Evolutionary conservation across 805 yeast species (phyloP).

Genomic region (Scheffersomyces coipomensis): DNA sequence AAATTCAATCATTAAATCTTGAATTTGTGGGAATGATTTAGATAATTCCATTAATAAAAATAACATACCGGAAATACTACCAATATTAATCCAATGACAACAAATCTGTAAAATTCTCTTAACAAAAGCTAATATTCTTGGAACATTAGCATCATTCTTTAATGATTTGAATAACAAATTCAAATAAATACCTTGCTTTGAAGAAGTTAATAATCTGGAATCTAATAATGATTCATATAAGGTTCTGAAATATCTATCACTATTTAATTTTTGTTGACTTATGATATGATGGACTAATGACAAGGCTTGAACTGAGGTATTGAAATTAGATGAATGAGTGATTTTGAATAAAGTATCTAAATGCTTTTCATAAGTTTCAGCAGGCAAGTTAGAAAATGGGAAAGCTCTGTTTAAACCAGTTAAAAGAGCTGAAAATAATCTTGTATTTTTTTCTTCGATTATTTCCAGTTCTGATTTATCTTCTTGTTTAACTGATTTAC

Average conservation of each 20-base stretch:
- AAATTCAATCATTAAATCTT: constrained; percentile 55
- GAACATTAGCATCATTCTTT: constrained; percentile 61
- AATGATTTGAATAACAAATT: constrained; percentile 82
- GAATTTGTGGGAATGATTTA: constrained; percentile 62
- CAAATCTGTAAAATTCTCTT: constrained; percentile 87
- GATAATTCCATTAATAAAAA: constrained; percentile 69
- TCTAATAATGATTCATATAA: constrained; percentile 88
- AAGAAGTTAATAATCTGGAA: constrained; percentile 76
- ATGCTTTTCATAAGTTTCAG: constrained; percentile 70
- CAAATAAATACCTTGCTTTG: constrained; percentile 90
- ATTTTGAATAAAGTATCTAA: constrained; percentile 82
- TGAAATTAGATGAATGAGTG: constrained; percentile 91
- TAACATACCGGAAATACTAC: constrained; percentile 83
- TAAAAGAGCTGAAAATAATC: constrained; percentile 82
- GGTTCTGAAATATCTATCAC: constrained; percentile 79
- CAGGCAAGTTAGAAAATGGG: constrained; percentile 80
- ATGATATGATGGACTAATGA: constrained; percentile 81
- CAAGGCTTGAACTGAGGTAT: constrained; percentile 90
- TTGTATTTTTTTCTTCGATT: constrained; percentile 76
- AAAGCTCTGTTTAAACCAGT: constrained; percentile 96
- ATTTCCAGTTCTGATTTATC: constrained; percentile 65
- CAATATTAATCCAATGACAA: constrained; percentile 81
- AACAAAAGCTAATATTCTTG: constrained; percentile 82
- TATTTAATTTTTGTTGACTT: constrained; percentile 51
- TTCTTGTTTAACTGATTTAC: constrained; percentile 63